Evolutionary conservation across 768 basidiomycete species (phyloP), one percentile per base, ranked within the genome.

Genomic region (Boletus rufocinnamomeus): DNA sequence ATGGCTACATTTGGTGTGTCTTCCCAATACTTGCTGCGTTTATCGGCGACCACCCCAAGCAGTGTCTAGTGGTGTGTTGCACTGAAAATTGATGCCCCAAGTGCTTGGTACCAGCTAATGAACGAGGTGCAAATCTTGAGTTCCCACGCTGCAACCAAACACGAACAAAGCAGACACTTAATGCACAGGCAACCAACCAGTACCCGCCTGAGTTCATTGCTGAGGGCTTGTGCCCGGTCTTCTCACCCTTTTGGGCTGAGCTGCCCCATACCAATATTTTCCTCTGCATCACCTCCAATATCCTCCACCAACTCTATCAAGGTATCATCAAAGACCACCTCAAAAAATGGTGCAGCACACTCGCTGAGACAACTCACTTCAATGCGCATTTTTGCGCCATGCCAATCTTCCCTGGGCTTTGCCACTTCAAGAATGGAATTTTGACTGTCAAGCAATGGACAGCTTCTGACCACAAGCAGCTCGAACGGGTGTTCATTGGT

Each of bases 201-300:
- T 54, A 38, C 19, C n/a, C n/a, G n/a, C n/a, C n/a, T n/a, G n/a
- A n/a, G n/a, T n/a, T n/a, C n/a, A n/a, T n/a, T n/a, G n/a, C n/a
- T n/a, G n/a, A 54, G 6, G 56, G 56, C 14, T 30, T 57, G 0
- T 3, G 21, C 0, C 10, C 48, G 0, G 7, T 61, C 1, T 61
- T 61, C n/a, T 50, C 21, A 0, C 60, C 48, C 4, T 61, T 61
- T 11, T 61, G 43, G 59, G 14, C 52, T 1, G 37, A 50, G 17
- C 48, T 61, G 0, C 52, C 32, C 2, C 28, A 61, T 4, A 9
- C 48, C 4, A 16, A 61, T 16, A 54, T 61, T 2, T 61, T 61
- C 2, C 0, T 8, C 0, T 38, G 28, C 30, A 61, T 61, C 16
- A 4, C 28, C 1, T 58, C 30, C 0, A 4, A 61, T 6, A 34